phyloP scores from a whole-genome alignment of 495 filamentous ascomycete species.

The Aspergillus homomorphus region DNA sequence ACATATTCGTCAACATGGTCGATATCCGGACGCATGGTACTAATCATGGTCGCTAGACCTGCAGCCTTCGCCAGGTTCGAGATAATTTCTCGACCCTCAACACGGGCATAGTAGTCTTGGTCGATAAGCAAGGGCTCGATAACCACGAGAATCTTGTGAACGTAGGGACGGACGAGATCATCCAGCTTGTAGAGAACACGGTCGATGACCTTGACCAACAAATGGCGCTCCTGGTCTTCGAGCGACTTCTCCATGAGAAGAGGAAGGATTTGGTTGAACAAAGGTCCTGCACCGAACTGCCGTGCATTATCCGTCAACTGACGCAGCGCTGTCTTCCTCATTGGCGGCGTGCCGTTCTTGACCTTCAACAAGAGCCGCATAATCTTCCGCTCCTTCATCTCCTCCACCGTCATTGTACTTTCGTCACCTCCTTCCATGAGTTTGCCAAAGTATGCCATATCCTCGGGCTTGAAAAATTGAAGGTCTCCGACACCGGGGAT shows the following conservation, averaged over 20 bases:
- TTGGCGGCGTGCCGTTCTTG: constrained; percentile 98
- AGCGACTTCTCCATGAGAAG: constrained; percentile 98
- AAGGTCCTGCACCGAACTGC: constrained; percentile 89
- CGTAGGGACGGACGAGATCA: constrained; percentile 92
- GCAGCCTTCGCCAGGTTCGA: constrained; percentile 96
- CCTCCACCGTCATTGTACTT: constrained; percentile 85
- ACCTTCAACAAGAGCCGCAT: constrained; percentile 96
- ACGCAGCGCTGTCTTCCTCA: constrained; percentile 98
- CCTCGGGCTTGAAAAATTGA: constrained; percentile 97
- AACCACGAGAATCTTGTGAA: constrained; percentile 98
- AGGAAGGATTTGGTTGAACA: constrained; percentile 98
- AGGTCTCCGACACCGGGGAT: constrained; percentile 97
- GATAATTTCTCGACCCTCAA: constrained; percentile 98
- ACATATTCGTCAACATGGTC: constrained; percentile 99
- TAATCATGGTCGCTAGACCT: constrained; percentile 98
- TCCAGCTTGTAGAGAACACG: constrained; percentile 98
- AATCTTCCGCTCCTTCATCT: constrained; percentile 97
- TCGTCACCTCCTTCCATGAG: constrained; percentile 94
- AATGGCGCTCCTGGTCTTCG: constrained; percentile 97
- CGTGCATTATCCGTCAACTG: constrained; percentile 97
- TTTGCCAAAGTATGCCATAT: constrained; percentile 99
- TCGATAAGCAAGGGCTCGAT: constrained; percentile 98
- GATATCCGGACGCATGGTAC: constrained; percentile 97
- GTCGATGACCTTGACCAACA: constrained; percentile 99
- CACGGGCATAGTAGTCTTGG: constrained; percentile 98